Percentiles rank a stretch among this genome's conserved stretches.
phyloP scores from a whole-genome alignment of 768 basidiomycete species.

The Tricholoma flavovirens region DNA sequence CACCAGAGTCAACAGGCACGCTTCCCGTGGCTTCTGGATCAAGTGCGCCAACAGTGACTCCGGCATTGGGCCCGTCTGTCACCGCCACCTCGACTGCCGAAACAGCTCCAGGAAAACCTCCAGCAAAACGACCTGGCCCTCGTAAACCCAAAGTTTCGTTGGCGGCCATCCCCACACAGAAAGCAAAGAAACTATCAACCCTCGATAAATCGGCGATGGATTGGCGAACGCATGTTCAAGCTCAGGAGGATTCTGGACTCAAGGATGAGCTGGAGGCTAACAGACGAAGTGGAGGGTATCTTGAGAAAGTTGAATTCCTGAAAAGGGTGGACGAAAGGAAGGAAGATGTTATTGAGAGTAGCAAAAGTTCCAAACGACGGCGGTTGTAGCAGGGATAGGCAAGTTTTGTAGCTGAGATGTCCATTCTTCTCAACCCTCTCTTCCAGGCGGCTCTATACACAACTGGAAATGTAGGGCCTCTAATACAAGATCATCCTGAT shows the following conservation, averaged over 20 bases:
- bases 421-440: too few species aligned
- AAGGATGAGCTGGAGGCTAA: conserved; percentile 74
- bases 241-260: conserved; percentile 34
- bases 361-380: conserved; percentile 50
- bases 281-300: conserved; percentile 68
- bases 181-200: conserved; percentile 74
- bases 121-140: conserved; percentile 50
- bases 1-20: conserved; percentile 5
- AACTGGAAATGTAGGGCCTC: too few species aligned
- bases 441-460: too few species aligned
- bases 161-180: conserved; percentile 47
- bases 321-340: conserved; percentile 67
- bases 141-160: conserved; percentile 60
- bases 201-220: conserved; percentile 86
- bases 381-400: conserved; percentile 17
- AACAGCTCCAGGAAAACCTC: conserved; percentile 18
- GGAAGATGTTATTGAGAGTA: conserved; percentile 57
- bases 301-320: conserved; percentile 83
- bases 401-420: not conserved
- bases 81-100: conserved; percentile 3
- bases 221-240: conserved; percentile 64
- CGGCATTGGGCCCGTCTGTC: conserved; percentile 2
- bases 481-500: too few species aligned
- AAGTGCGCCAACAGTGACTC: not conserved
- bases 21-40: conserved; percentile 4